Percentiles rank a stretch among this genome's conserved stretches.
Evolutionary conservation across 805 yeast genomes (phyloP).

Genomic region (Pichia rugopelliculosa): DNA sequence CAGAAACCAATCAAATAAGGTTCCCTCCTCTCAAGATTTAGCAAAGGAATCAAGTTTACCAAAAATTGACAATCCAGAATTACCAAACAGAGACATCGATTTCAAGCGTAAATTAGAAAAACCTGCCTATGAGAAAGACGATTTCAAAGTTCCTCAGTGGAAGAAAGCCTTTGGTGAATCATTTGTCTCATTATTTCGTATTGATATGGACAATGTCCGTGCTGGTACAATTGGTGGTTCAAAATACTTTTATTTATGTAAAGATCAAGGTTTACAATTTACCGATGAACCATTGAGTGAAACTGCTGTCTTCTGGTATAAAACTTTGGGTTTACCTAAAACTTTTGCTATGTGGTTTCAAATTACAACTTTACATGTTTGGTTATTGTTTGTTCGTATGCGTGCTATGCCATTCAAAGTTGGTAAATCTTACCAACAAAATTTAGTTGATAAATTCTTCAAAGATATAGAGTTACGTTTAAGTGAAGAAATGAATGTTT

Average conservation of each 20-base stretch:
- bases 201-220: slow-evolving; percentile 88
- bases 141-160: slow-evolving; percentile 37
- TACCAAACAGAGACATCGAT: slow-evolving; percentile 30
- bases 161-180: slow-evolving; percentile 57
- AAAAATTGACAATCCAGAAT: slow-evolving; percentile 28
- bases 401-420: slow-evolving; percentile 90
- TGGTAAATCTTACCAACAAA: slow-evolving; percentile 87
- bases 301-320: slow-evolving; percentile 78
- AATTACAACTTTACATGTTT: slow-evolving; percentile 79
- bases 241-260: slow-evolving; percentile 77
- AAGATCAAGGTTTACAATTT: slow-evolving; percentile 71
- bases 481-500: slow-evolving; percentile 78
- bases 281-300: slow-evolving; percentile 66
- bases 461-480: slow-evolving; percentile 83
- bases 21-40: slow-evolving; percentile 16
- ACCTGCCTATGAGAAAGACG: slow-evolving; percentile 25
- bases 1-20: not conserved
- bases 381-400: slow-evolving; percentile 94
- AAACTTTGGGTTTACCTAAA: slow-evolving; percentile 70
- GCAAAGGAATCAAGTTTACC: slow-evolving; percentile 30
- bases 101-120: slow-evolving; percentile 26
- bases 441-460: slow-evolving; percentile 81
- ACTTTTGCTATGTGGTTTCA: slow-evolving; percentile 97
- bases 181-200: slow-evolving; percentile 50
- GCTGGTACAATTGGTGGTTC: slow-evolving; percentile 95